Base-by-base conservation (phyloP, 805 yeast genomes). In the Kuraishia floccosa region DNA sequence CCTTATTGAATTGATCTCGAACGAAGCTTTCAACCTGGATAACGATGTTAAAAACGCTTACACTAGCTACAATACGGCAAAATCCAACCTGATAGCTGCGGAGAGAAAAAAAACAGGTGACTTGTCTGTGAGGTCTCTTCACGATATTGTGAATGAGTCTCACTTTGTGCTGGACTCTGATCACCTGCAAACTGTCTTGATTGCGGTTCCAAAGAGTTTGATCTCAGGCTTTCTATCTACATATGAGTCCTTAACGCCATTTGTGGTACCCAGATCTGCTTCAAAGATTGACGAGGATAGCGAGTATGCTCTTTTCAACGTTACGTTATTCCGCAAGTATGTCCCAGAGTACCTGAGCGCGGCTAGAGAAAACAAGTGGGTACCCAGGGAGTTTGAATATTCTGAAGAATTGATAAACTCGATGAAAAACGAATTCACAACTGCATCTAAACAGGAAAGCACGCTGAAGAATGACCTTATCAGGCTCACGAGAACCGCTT, bases 31-130 rank as follows among this genome's bases (percentile, higher is more conserved):
- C 39, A 76, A 82, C 32, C 69, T 91, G 43, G 98, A 91, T 51
- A 62, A 71, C 30, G 98, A 91, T 52, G 81, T 91, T 28, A 72
- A 83, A 50, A 58, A 69, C n/a, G 63, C 81, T n/a, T 79, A 68
- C 49, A 72, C 79, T 38, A 67, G 63, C 42, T 91, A 85, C 58
- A 81, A 74, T 45, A 70, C 74, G 29, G 95, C 96, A 30, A 83
- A 78, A 57, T 73, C 93, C 27, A 82, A 77, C 49, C 65, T 86
- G 37, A 68, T 76, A 30, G 86, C 95, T 9, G 89, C 94, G 7
- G 94, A 89, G 55, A 74, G 96, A 48, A 87, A 87, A 58, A 81
- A 80, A 54, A 79, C 83, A 24, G 99, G 99, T 35, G 96, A 91
- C 52, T 66, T 91, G 41, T 78, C 95, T 3, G 87, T 89, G 34